Conservation (phyloP, 805 yeast genomes). For the Candida glaebosa region DNA sequence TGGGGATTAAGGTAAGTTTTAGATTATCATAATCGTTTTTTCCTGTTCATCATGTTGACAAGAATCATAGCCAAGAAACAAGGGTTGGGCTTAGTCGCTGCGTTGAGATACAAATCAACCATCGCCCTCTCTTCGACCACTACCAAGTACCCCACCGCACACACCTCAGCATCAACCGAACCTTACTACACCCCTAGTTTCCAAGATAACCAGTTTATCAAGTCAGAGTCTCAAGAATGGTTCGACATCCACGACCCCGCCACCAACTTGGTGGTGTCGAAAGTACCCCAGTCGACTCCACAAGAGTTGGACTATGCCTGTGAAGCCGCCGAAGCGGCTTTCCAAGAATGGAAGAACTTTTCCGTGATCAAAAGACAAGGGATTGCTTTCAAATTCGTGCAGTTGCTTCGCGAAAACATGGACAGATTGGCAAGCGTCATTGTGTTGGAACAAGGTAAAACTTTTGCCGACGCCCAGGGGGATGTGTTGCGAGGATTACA, state of each 20-base stretch:
- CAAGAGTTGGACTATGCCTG: constrained; percentile 65
- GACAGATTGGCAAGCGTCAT: constrained; percentile 61
- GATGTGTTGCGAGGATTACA: constrained; percentile 73
- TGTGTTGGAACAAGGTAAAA: constrained; percentile 59
- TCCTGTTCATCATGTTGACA: background rate
- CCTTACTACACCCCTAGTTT: constrained; percentile 52
- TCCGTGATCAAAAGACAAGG: constrained; percentile 68
- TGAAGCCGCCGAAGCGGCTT: constrained; percentile 61
- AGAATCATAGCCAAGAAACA: background rate
- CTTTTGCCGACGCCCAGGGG: constrained; percentile 71
- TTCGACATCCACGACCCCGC: constrained; percentile 75
- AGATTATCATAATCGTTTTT: too few species aligned
- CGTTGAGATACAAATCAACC: constrained; percentile 10
- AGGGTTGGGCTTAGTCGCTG: background rate
- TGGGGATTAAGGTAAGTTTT: too few species aligned
- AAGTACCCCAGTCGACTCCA: constrained; percentile 70
- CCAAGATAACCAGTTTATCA: constrained; percentile 48
- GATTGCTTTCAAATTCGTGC: constrained; percentile 64
- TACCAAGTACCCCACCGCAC: constrained; percentile 39
- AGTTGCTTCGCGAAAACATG: constrained; percentile 59
- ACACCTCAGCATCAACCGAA: constrained; percentile 29
- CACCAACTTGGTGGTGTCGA: constrained; percentile 60
- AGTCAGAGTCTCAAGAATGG: constrained; percentile 53
- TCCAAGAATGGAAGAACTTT: constrained; percentile 51
- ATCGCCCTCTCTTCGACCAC: constrained; percentile 29